These are phyloP conservation scores for Kitagawia praeruptora DNA, from an alignment of 129 eudicot species.

Conservation along the genomic window DNA sequence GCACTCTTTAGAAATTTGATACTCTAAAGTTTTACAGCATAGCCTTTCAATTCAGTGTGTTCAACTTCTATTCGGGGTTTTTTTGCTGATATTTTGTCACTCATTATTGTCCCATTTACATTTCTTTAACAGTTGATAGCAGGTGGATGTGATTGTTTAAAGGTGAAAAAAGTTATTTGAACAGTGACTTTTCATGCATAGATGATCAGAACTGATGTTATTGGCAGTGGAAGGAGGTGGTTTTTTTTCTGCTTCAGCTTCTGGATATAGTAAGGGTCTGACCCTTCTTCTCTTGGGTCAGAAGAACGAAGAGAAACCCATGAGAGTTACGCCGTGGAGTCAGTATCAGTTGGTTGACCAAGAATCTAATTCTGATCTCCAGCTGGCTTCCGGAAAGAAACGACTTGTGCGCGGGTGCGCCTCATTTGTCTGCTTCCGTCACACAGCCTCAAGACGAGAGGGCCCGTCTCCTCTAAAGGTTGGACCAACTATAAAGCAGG, in stretches of 20 bases:
- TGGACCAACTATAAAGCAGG: conserved; percentile 49
- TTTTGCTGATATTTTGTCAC: neutral
- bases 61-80: neutral
- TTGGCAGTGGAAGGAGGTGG: conserved; percentile 98
- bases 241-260: conserved; percentile 92
- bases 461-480: conserved; percentile 60
- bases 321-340: conserved; percentile 92
- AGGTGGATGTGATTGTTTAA: conserved; percentile 18
- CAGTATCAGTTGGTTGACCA: conserved; percentile 91
- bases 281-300: conserved; percentile 84
- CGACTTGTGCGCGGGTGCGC: conserved; percentile 70
- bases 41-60: neutral
- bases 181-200: conserved; percentile 28
- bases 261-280: conserved; percentile 87
- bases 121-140: neutral
- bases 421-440: conserved; percentile 74
- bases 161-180: neutral
- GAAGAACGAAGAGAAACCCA: conserved; percentile 75
- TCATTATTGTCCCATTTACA: neutral
- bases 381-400: conserved; percentile 76
- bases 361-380: conserved; percentile 52
- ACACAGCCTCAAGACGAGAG: conserved; percentile 58
- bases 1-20: neutral
- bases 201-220: conserved; percentile 92
- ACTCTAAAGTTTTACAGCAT: neutral